Evolutionary conservation across 441 rosid genomes (phyloP).

Genomic region (Erodium chrysanthum): DNA sequence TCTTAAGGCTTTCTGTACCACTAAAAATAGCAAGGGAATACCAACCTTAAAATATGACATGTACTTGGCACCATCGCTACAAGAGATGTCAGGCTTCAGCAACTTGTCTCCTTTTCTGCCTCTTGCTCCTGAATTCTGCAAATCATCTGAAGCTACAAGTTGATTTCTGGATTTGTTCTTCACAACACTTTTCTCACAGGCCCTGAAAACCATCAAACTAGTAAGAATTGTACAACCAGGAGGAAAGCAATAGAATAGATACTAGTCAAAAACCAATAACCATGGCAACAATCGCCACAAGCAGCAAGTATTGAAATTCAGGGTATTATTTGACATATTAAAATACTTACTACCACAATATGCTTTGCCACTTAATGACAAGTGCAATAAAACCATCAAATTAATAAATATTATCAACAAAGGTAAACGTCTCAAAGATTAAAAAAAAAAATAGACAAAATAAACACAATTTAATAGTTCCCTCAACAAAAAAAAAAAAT

Average conservation of each 20-base stretch:
- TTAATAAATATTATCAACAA: background rate
- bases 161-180: conserved; percentile 36
- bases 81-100: conserved; percentile 42
- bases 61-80: conserved; percentile 64
- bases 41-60: conserved; percentile 88
- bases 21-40: conserved; percentile 14
- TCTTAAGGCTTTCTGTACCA: conserved; percentile 2
- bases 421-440: background rate
- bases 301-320: conserved; percentile 6
- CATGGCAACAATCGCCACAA: conserved; percentile 3
- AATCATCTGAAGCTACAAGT: conserved; percentile 30
- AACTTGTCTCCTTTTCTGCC: conserved; percentile 40
- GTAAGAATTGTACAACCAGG: conserved; percentile 17
- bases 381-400: background rate
- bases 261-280: conserved; percentile 9
- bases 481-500: too few relatives aligned
- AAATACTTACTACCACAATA: background rate
- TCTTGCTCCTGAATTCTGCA: conserved; percentile 24
- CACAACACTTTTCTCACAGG: conserved; percentile 24
- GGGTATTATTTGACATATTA: background rate
- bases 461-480: too few relatives aligned
- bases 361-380: background rate
- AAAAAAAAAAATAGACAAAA: too few relatives aligned
- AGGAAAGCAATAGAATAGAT: conserved; percentile 14
- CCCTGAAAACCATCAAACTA: conserved; percentile 23